Conservation (phyloP, 2,329 filamentous ascomycete genomes). For the Fusarium buharicum region DNA sequence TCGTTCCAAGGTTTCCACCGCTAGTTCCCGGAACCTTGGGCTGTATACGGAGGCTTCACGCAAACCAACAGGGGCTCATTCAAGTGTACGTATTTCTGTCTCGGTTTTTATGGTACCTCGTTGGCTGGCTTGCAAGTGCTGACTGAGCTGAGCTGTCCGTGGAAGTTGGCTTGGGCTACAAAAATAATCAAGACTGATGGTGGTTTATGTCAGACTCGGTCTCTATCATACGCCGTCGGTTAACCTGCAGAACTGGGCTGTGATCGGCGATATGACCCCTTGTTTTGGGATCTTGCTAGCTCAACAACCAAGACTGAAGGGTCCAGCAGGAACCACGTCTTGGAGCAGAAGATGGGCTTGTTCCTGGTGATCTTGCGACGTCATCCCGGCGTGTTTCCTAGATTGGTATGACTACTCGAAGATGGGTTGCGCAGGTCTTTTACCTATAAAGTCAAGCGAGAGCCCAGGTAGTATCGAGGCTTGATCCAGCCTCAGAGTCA, state of each 20-base stretch:
- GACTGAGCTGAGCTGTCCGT: background rate
- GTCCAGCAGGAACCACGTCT: conserved; percentile 14
- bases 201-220: background rate
- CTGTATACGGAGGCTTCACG: conserved; percentile 7
- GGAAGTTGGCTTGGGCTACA: background rate
- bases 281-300: conserved; percentile 23
- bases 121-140: conserved; percentile 24
- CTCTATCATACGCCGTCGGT: background rate
- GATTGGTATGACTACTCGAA: conserved; percentile 31
- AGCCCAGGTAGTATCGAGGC: conserved; percentile 11
- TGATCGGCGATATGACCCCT: conserved; percentile 34
- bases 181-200: background rate
- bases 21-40: conserved; percentile 25
- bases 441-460: conserved; percentile 35
- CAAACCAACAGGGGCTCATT: background rate
- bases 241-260: background rate
- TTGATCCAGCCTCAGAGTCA: conserved; percentile 27
- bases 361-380: conserved; percentile 25
- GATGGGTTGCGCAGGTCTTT: conserved; percentile 11
- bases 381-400: conserved; percentile 28
- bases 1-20: conserved; percentile 7
- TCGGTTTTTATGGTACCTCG: background rate
- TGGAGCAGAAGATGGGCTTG: conserved; percentile 23
- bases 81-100: background rate
- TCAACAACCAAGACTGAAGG: conserved; percentile 35